Percentiles rank a stretch among this genome's conserved stretches.
Conservation (phyloP, 225 moss, liverwort and hornwort genomes). For the Physcomitrellopsis africana region DNA sequence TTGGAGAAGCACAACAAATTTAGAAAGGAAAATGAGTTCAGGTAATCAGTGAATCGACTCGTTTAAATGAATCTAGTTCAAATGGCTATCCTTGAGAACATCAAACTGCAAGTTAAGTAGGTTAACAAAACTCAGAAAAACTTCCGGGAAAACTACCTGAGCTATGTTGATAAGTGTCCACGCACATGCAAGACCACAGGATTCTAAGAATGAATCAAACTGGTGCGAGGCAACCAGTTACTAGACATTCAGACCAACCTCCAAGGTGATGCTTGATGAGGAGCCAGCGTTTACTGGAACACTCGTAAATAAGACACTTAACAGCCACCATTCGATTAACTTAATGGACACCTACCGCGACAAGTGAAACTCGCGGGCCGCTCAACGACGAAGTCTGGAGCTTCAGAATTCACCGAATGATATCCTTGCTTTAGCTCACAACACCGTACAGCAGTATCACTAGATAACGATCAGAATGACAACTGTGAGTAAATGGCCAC, state of each 20-base stretch:
- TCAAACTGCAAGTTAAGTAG: conserved; percentile 13
- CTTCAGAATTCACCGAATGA: conserved; percentile 30
- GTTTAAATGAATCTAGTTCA: background rate
- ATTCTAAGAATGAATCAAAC: background rate
- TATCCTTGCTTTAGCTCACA: conserved; percentile 15
- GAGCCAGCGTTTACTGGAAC: background rate
- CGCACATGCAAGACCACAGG: conserved; percentile 9
- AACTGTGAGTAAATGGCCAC: conserved; percentile 19
- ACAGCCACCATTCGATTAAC: conserved; percentile 17
- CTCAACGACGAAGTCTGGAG: background rate
- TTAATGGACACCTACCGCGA: conserved; percentile 24
- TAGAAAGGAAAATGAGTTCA: background rate
- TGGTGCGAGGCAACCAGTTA: conserved; percentile 28
- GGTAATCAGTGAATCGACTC: background rate
- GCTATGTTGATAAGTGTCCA: conserved; percentile 17
- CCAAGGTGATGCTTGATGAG: conserved; percentile 18
- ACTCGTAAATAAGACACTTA: background rate
- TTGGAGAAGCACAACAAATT: background rate
- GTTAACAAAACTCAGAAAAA: background rate
- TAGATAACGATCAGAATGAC: conserved; percentile 19
- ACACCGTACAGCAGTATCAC: conserved; percentile 29
- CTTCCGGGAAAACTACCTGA: background rate
- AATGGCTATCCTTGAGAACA: background rate
- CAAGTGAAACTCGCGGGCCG: background rate
- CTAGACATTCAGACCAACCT: conserved; percentile 29